These are phyloP conservation scores for Liriodendron chinense DNA, from an alignment of 164 flowering plant genomes.

Conservation along the genomic window DNA sequence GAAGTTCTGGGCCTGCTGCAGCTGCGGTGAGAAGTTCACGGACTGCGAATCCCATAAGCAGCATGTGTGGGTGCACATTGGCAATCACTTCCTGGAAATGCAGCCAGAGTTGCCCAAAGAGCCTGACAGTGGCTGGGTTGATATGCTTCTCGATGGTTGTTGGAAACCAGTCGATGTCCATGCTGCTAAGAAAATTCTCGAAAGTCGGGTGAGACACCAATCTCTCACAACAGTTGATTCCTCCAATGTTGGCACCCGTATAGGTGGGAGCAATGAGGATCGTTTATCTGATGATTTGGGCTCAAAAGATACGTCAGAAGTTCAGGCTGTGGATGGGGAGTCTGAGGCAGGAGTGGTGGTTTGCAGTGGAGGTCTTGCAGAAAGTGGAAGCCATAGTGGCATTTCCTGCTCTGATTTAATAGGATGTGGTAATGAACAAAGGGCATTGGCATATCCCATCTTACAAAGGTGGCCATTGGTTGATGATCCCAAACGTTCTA, in stretches of 20 bases:
- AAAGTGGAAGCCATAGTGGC: conserved; percentile 29
- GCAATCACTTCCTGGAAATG: conserved; percentile 57
- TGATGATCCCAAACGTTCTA: conserved; percentile 71
- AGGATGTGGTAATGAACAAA: conserved; percentile 39
- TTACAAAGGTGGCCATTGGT: conserved; percentile 67
- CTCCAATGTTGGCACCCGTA: conserved; percentile 19
- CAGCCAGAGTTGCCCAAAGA: conserved; percentile 63
- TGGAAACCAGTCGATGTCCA: conserved; percentile 85
- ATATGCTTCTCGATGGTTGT: conserved; percentile 67
- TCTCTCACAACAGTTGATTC: conserved; percentile 24
- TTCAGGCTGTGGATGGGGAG: background rate
- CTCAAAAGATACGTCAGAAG: conserved; percentile 49
- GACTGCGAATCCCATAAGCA: conserved; percentile 61
- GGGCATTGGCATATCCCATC: conserved; percentile 24
- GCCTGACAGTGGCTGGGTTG: conserved; percentile 70
- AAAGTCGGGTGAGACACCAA: conserved; percentile 36
- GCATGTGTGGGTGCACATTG: conserved; percentile 84
- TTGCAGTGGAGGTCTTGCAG: conserved; percentile 26
- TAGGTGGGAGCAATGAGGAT: conserved; percentile 27
- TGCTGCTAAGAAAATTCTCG: conserved; percentile 64
- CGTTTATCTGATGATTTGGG: conserved; percentile 30
- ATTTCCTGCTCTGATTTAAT: conserved; percentile 27
- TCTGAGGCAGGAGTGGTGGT: conserved; percentile 23
- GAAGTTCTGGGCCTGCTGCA: conserved; percentile 85
- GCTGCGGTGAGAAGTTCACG: conserved; percentile 63